These are phyloP conservation scores for Rhodofomes roseus DNA, from an alignment of 1,284 basidiomycete genomes.

Conservation along the genomic window DNA sequence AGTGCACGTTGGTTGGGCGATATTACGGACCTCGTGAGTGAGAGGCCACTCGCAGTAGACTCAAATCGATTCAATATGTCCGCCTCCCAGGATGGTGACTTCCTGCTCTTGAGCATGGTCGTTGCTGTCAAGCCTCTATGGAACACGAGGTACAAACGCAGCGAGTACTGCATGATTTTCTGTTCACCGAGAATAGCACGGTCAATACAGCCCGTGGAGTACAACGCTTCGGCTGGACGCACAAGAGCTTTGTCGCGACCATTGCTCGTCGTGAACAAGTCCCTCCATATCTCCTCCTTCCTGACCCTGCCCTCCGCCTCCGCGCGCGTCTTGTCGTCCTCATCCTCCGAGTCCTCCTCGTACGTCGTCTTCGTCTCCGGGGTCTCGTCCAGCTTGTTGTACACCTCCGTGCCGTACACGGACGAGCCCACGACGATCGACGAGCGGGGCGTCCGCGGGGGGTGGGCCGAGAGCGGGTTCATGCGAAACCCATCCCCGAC, in stretches of 20 bases:
- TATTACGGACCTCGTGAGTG: constrained; percentile 57
- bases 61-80: constrained; percentile 56
- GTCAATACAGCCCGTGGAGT: neutral
- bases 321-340: constrained; percentile 32
- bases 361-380: constrained; percentile 25
- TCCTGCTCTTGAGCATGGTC: constrained; percentile 40
- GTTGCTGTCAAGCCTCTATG: constrained; percentile 49
- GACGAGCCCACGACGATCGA: constrained; percentile 38
- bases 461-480: constrained; percentile 74
- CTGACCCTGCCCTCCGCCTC: constrained; percentile 42
- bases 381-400: constrained; percentile 38
- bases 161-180: constrained; percentile 83
- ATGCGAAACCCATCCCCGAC: constrained; percentile 58
- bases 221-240: constrained; percentile 29
- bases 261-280: constrained; percentile 68
- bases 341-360: constrained; percentile 42
- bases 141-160: constrained; percentile 69
- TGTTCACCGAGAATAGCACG: constrained; percentile 24
- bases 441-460: constrained; percentile 67
- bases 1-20: neutral
- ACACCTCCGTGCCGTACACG: constrained; percentile 34
- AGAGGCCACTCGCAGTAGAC: constrained; percentile 60
- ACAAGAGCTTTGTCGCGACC: constrained; percentile 82
- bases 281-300: constrained; percentile 70
- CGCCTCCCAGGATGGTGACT: constrained; percentile 48